phyloP scores from a whole-genome alignment of 2,329 filamentous ascomycete genomes.

The Colletotrichum cereale region DNA sequence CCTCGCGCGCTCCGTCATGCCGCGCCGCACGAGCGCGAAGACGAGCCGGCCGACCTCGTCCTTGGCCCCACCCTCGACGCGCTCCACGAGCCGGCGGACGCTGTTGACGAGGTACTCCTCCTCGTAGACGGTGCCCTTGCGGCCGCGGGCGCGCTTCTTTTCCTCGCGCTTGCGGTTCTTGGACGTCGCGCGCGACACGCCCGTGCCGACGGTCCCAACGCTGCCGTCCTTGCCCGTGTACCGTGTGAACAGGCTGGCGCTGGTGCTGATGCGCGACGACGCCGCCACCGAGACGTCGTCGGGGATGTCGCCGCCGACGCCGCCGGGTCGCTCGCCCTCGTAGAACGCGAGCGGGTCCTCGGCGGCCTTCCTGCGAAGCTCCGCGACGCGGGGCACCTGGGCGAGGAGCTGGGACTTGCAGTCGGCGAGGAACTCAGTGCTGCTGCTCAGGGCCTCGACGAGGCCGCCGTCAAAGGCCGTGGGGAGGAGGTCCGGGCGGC shows the following conservation, averaged over 20 bases:
- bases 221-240: conserved; percentile 81
- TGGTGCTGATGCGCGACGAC: conserved; percentile 81
- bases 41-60: conserved; percentile 82
- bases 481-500: conserved; percentile 72
- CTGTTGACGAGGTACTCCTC: conserved; percentile 96
- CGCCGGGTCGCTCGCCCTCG: conserved; percentile 76
- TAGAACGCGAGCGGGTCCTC: conserved; percentile 91
- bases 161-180: conserved; percentile 93
- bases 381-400: conserved; percentile 86
- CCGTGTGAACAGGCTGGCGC: conserved; percentile 90
- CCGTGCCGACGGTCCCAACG: conserved; percentile 77
- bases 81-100: conserved; percentile 84
- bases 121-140: conserved; percentile 98
- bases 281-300: conserved; percentile 94
- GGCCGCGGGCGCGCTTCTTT: conserved; percentile 91
- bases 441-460: conserved; percentile 82
- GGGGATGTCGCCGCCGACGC: conserved; percentile 76
- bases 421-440: conserved; percentile 92
- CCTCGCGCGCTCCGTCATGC: conserved; percentile 88
- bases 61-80: conserved; percentile 77
- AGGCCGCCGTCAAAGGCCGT: conserved; percentile 82
- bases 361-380: conserved; percentile 83
- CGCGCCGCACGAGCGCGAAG: conserved; percentile 80
- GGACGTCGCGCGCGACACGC: conserved; percentile 81
- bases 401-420: conserved; percentile 87